These are phyloP conservation scores for Venturia carpophila DNA, from an alignment of 2,329 filamentous ascomycete species.

Conservation along the genomic window DNA sequence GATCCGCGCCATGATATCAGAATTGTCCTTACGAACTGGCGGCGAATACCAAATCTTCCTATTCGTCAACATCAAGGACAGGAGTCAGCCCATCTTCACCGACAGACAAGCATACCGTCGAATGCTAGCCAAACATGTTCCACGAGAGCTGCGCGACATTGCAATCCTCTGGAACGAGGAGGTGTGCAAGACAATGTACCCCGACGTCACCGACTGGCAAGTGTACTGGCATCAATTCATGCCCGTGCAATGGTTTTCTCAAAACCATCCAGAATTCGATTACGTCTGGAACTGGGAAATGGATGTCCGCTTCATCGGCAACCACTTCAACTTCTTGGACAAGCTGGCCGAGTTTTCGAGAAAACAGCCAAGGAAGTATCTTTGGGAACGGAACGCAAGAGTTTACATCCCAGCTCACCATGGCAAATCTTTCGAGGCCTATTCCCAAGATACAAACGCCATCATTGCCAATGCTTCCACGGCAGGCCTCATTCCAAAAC, in stretches of 20 bases:
- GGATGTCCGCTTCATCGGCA: conserved; percentile 69
- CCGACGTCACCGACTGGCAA: conserved; percentile 41
- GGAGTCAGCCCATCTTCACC: conserved; percentile 50
- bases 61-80: conserved; percentile 45
- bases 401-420: conserved; percentile 49
- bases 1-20: conserved; percentile 40
- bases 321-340: conserved; percentile 72
- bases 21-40: conserved; percentile 39
- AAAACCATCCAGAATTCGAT: conserved; percentile 71
- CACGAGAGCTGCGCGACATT: conserved; percentile 61
- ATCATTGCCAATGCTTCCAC: conserved; percentile 34
- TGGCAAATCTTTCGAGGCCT: conserved; percentile 41
- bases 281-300: conserved; percentile 83
- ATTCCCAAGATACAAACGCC: conserved; percentile 37
- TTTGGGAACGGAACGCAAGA: conserved; percentile 51
- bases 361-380: conserved; percentile 48
- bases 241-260: conserved; percentile 66
- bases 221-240: conserved; percentile 56
- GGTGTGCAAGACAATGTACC: conserved; percentile 42
- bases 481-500: conserved; percentile 41
- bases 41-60: conserved; percentile 43
- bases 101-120: conserved; percentile 51
- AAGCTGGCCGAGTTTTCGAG: conserved; percentile 50
- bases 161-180: conserved; percentile 65
- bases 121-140: conserved; percentile 55